Conservation (phyloP, 2,329 filamentous ascomycete species). For the Cercospora janseana region DNA sequence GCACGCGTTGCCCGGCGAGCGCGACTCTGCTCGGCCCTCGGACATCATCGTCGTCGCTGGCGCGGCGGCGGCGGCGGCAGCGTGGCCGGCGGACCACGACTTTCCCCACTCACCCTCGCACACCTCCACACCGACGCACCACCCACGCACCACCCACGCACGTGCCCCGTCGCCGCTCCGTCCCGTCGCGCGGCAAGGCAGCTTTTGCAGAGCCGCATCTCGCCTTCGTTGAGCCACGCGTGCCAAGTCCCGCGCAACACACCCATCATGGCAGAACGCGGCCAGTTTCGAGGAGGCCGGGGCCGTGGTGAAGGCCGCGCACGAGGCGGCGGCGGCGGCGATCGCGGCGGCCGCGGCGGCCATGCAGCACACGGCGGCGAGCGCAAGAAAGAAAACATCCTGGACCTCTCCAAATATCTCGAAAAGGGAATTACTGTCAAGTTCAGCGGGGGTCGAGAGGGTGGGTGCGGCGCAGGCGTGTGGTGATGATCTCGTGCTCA, state of each 20-base stretch:
- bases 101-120: not conserved
- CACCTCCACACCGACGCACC: too few species aligned
- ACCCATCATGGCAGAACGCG: slow-evolving; percentile 55
- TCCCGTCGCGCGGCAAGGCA: slow-evolving; percentile 3
- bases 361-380: slow-evolving; percentile 39
- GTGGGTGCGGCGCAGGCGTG: slow-evolving; percentile 47
- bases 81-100: not conserved
- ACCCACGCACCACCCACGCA: not conserved
- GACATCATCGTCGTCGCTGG: too few species aligned
- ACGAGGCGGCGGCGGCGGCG: slow-evolving; percentile 38
- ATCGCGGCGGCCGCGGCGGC: slow-evolving; percentile 37
- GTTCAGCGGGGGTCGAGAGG: slow-evolving; percentile 91
- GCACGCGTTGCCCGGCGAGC: too few species aligned
- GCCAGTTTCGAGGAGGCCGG: slow-evolving; percentile 50
- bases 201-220: slow-evolving; percentile 11
- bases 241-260: slow-evolving; percentile 15
- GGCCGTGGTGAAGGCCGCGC: slow-evolving; percentile 43
- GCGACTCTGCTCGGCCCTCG: slow-evolving; percentile 1
- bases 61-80: not conserved
- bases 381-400: slow-evolving; percentile 97
- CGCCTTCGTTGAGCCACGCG: not conserved
- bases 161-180: not conserved
- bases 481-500: not conserved
- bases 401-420: slow-evolving; percentile 94
- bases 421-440: slow-evolving; percentile 94